These are phyloP conservation scores for Hypericum perforatum DNA, from an alignment of 345 rosid genomes.

Conservation along the genomic window DNA sequence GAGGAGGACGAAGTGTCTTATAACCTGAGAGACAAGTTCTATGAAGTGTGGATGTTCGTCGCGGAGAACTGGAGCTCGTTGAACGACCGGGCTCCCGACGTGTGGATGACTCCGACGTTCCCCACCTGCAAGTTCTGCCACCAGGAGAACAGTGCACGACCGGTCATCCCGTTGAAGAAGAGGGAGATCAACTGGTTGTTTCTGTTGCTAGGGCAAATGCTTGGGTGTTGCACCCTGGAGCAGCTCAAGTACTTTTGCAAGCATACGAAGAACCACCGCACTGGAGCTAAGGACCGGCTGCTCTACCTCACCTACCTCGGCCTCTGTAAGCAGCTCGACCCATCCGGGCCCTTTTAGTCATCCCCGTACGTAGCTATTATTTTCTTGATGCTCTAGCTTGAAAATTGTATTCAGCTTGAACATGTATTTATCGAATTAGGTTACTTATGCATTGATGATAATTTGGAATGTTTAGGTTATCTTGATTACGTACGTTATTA, in stretches of 20 bases:
- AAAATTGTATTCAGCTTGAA: too few relatives aligned
- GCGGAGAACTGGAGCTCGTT: conserved; percentile 12
- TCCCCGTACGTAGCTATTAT: too few relatives aligned
- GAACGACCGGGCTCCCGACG: conserved; percentile 27
- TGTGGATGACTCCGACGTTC: conserved; percentile 27
- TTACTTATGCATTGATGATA: too few relatives aligned
- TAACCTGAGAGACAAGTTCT: conserved; percentile 17
- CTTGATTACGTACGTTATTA: too few relatives aligned
- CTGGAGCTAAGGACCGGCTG: conserved; percentile 34
- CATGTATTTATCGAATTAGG: too few relatives aligned
- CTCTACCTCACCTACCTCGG: conserved; percentile 31
- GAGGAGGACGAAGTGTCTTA: background rate
- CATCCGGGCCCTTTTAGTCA: conserved; percentile 15
- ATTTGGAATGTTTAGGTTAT: too few relatives aligned
- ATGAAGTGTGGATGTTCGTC: conserved; percentile 16
- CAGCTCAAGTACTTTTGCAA: conserved; percentile 35
- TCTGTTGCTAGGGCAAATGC: conserved; percentile 26
- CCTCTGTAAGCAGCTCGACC: conserved; percentile 26
- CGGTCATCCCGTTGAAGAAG: conserved; percentile 14
- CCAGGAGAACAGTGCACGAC: conserved; percentile 14
- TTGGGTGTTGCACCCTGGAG: conserved; percentile 29
- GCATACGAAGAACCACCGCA: conserved; percentile 30
- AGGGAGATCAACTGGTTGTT: conserved; percentile 31
- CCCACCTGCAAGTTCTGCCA: conserved; percentile 18
- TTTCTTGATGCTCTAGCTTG: too few relatives aligned